A percentile compares a stretch with the other conserved stretches of the same genome.
Conservation (phyloP, 352 stramenopile genomes). For the Pythium monospermum region DNA sequence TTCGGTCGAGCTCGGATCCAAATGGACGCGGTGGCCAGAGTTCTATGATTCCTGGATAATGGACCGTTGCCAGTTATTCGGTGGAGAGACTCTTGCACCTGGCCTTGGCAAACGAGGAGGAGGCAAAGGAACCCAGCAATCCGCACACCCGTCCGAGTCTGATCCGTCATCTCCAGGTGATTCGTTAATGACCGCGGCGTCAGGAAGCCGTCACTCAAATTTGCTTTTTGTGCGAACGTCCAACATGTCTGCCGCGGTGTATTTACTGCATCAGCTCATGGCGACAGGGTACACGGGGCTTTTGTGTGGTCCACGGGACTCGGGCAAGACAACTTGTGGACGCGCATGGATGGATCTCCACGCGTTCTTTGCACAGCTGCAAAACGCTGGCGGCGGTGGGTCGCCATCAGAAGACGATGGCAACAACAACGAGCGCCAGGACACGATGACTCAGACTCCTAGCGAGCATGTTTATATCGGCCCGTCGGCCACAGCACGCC, state of each 20-base stretch:
- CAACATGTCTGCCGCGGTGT: constrained; percentile 32
- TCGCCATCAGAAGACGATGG: too few species aligned
- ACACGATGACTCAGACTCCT: too few species aligned
- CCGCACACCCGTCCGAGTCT: background rate
- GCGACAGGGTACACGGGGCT: constrained; percentile 29
- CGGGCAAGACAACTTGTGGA: constrained; percentile 45
- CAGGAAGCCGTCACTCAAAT: background rate
- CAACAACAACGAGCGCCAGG: too few species aligned
- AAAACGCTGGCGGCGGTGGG: background rate
- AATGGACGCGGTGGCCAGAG: constrained; percentile 68
- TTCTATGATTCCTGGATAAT: constrained; percentile 53
- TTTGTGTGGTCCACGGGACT: constrained; percentile 34
- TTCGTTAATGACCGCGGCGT: background rate
- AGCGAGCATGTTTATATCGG: constrained; percentile 23
- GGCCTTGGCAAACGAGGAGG: too few species aligned
- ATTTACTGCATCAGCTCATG: constrained; percentile 45
- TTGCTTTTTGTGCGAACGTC: constrained; percentile 33
- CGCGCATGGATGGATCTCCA: constrained; percentile 17
- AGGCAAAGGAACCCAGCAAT: background rate
- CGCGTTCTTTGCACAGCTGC: background rate
- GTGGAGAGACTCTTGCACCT: background rate
- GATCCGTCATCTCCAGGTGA: background rate
- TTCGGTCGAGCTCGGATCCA: constrained; percentile 62
- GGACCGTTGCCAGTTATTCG: constrained; percentile 5
- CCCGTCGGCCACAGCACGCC: background rate